These are phyloP conservation scores for Eutrema salsugineum DNA, from an alignment of 441 rosid species.

Conservation along the genomic window DNA sequence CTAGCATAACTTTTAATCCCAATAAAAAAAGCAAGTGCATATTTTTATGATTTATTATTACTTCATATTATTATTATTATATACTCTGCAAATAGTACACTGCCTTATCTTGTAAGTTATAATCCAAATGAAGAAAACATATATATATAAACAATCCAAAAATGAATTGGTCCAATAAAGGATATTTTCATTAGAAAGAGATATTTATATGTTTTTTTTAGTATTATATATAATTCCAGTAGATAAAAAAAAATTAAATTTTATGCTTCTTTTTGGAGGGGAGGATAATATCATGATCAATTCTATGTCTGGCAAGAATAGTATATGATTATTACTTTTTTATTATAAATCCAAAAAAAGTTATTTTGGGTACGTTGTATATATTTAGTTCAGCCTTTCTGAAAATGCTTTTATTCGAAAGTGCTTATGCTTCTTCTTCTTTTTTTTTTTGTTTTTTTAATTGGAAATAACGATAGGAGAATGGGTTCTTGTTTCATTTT, in stretches of 20 bases:
- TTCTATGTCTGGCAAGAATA: neutral
- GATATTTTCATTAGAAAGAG: neutral
- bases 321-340: neutral
- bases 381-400: neutral
- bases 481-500: neutral
- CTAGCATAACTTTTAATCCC: neutral
- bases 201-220: neutral
- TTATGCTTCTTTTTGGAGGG: neutral
- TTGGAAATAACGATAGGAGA: neutral
- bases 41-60: neutral
- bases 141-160: neutral
- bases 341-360: neutral
- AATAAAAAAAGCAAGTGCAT: neutral
- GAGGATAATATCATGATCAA: neutral
- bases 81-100: neutral
- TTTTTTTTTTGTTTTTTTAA: neutral
- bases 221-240: neutral
- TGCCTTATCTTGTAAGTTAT: slow-evolving; percentile 7
- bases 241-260: neutral
- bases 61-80: neutral
- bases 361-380: neutral
- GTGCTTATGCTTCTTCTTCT: neutral
- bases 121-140: neutral
- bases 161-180: slow-evolving; percentile 18
- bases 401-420: slow-evolving; percentile 4